Evolutionary conservation across 2,329 filamentous ascomycete species (phyloP), one percentile per base, ranked within the genome.

Genomic region (Peltaster fructicola): DNA sequence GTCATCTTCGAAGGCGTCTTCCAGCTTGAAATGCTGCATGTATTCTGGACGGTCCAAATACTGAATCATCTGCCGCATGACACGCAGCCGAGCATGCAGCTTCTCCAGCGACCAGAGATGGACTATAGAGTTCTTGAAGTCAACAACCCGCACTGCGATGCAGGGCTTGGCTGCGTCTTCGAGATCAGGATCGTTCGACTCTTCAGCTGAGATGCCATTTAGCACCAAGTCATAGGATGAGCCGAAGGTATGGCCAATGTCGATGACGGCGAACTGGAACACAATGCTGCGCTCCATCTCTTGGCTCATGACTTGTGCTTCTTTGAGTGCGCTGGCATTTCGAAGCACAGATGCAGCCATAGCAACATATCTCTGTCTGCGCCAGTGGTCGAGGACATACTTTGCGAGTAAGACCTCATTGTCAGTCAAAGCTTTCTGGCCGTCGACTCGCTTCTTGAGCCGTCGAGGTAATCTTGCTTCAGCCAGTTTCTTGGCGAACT

Each of bases 211-310:
- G 20, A 93, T 72, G 11, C 81, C 85, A 42, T 91, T 92, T 20
- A 98, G 62, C 3, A 95, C 82, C 53, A 98, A 75, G 50, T 98
- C 88, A 52, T 98, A 98, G 1, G 84, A 91, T 3, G 88, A 98
- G 39, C 77, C 84, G 37, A 90, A 65, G 12, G 72, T 73, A 43
- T 98, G 84, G 2, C 88, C 88, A 34, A 76, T 60, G 41, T 93
- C 85, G 15, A 95, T 71, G 28, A 93, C 73, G 8, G 80, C 76
- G 47, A 95, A 98, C 49, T 98, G 88, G 48, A 98, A 95, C 11
- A 85, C 74, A 6, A 93, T 78, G 36, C 72, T 72, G 48, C 93
- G 88, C 38, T 88, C 79, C 57, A 98, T 77, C 41, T 91, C 80
- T 40, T 92, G 85, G 55, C 84, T 91, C 80, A 98, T 88, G 32